Percentiles rank a stretch among this genome's conserved stretches.
phyloP scores from a whole-genome alignment of 1,284 basidiomycete genomes.

The Pyrrhoderma lamaoense region DNA sequence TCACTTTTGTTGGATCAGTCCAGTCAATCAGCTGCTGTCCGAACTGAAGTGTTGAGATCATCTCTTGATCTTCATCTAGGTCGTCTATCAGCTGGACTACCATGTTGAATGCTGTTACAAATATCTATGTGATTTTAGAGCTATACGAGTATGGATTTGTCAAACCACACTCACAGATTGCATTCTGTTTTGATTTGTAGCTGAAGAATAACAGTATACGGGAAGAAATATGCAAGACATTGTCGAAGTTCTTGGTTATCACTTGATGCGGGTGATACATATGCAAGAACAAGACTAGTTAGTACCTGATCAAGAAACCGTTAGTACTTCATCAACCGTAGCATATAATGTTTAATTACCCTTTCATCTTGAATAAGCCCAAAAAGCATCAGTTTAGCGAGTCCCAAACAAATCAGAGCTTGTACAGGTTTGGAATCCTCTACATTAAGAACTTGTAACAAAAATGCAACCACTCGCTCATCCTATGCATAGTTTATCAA shows the following conservation, averaged over 20 bases:
- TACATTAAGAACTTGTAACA: constrained; percentile 66
- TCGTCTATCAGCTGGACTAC: constrained; percentile 13
- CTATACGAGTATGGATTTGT: too few species aligned
- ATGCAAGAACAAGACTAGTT: constrained; percentile 16
- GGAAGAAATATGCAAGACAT: constrained; percentile 18
- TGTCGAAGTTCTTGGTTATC: constrained; percentile 17
- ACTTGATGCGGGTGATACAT: constrained; percentile 16
- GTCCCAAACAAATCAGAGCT: constrained; percentile 74
- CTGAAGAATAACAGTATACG: constrained; percentile 15
- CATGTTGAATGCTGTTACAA: constrained; percentile 1
- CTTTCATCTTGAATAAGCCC: constrained; percentile 74
- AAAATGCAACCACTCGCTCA: constrained; percentile 64
- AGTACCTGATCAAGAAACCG: constrained; percentile 7
- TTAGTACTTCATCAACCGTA: background rate
- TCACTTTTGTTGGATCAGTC: constrained; percentile 15
- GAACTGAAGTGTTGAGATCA: constrained; percentile 17
- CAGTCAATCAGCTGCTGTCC: constrained; percentile 17
- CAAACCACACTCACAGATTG: constrained; percentile 9
- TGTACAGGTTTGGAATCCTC: constrained; percentile 76
- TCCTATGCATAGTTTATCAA: constrained; percentile 34
- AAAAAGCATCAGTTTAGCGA: constrained; percentile 85
- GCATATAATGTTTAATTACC: constrained; percentile 35
- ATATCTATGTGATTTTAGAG: background rate
- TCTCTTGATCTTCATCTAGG: constrained; percentile 17
- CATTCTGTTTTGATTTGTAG: constrained; percentile 11